Evolutionary conservation across 2,329 filamentous ascomycete species (phyloP).

Genomic region (Hymenoscyphus linearis): DNA sequence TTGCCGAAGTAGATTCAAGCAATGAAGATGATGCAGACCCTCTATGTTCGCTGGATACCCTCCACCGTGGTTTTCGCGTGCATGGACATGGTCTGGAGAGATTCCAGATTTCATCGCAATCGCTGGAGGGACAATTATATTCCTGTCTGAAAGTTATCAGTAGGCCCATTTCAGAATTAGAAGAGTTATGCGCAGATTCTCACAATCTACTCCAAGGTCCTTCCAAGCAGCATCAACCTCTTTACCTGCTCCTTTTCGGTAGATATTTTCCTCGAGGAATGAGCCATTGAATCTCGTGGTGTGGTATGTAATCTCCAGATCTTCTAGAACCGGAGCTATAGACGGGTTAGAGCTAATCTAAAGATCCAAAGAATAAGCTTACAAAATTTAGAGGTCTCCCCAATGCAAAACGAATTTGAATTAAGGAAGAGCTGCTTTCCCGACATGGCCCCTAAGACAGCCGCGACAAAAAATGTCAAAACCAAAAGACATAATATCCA

Average conservation of each 20-base stretch:
- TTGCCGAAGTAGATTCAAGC: slow-evolving; percentile 48
- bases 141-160: slow-evolving; percentile 30
- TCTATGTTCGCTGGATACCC: slow-evolving; percentile 43
- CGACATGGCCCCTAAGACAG: background rate
- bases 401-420: background rate
- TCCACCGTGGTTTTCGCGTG: slow-evolving; percentile 43
- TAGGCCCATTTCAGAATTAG: background rate
- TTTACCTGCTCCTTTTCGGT: slow-evolving; percentile 38
- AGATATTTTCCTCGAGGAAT: slow-evolving; percentile 44
- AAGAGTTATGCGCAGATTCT: slow-evolving; percentile 11
- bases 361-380: background rate
- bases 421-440: background rate
- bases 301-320: slow-evolving; percentile 39
- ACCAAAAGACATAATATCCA: background rate
- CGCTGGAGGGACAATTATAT: slow-evolving; percentile 36
- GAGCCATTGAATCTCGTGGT: slow-evolving; percentile 43
- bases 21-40: slow-evolving; percentile 43
- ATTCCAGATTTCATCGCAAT: slow-evolving; percentile 41
- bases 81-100: slow-evolving; percentile 41
- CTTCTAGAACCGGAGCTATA: slow-evolving; percentile 33
- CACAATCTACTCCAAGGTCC: slow-evolving; percentile 43
- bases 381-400: background rate
- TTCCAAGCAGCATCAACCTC: slow-evolving; percentile 48
- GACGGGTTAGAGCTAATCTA: background rate
- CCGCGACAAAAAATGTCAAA: background rate